These are phyloP conservation scores for Bolboschoenus planiculmis DNA, from an alignment of 176 grass and related monocot species.

Conservation along the genomic window DNA sequence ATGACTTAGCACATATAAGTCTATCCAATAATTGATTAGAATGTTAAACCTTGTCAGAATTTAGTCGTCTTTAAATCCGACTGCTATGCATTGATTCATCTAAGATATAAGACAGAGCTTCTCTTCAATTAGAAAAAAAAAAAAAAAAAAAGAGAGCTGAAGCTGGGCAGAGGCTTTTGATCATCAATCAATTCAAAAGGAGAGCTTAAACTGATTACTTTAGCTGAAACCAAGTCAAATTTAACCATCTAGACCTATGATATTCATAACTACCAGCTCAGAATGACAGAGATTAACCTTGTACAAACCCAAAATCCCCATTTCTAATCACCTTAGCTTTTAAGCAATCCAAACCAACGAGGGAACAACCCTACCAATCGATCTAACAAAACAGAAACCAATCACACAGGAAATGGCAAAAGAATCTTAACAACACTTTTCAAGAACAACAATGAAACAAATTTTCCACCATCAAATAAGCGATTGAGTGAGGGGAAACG, in stretches of 20 bases:
- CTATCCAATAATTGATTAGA: not conserved
- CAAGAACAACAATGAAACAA: conserved; percentile 34
- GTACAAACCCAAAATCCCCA: not conserved
- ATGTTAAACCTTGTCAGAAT: not conserved
- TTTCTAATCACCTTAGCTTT: not conserved
- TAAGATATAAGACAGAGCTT: not conserved
- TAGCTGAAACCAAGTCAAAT: not conserved
- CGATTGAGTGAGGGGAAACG: conserved; percentile 18
- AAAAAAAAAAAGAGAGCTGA: not conserved
- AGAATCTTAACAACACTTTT: conserved; percentile 9
- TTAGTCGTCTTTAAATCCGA: not conserved
- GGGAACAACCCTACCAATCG: not conserved
- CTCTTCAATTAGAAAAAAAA: not conserved
- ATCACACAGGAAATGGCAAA: not conserved
- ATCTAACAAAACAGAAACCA: conserved; percentile 8
- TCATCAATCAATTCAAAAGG: not conserved
- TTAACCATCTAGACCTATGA: not conserved
- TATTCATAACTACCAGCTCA: not conserved
- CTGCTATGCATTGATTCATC: not conserved
- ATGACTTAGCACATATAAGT: not conserved
- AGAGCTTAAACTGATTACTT: not conserved
- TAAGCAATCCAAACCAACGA: not conserved
- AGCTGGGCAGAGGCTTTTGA: not conserved
- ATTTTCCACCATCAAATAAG: not conserved
- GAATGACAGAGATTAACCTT: not conserved